These are phyloP conservation scores for Microthyrium microscopicum DNA, from an alignment of 2,329 filamentous ascomycete genomes.

Conservation along the genomic window DNA sequence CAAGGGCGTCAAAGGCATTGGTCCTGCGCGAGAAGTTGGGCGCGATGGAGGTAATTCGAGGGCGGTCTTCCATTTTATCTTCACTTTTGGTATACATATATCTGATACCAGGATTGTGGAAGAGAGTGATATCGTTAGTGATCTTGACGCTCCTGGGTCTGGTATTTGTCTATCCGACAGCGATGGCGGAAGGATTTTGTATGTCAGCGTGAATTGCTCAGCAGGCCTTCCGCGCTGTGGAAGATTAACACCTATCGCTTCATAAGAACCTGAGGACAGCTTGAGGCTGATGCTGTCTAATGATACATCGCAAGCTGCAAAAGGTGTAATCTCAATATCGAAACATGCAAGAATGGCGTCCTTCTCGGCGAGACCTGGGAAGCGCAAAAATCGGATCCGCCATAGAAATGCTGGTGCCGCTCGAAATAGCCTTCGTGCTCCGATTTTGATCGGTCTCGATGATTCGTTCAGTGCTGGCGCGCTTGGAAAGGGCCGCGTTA, in stretches of 20 bases:
- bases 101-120: conserved; percentile 41
- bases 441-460: conserved; percentile 46
- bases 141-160: too few relatives aligned
- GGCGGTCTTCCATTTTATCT: conserved; percentile 50
- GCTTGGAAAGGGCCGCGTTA: conserved; percentile 56
- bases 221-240: conserved; percentile 49
- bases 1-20: background rate
- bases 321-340: conserved; percentile 57
- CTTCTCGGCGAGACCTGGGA: conserved; percentile 36
- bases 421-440: conserved; percentile 44
- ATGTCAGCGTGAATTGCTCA: conserved; percentile 61
- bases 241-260: conserved; percentile 37
- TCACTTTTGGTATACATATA: conserved; percentile 42
- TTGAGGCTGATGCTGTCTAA: conserved; percentile 43
- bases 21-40: conserved; percentile 20
- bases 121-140: conserved; percentile 1
- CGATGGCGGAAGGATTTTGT: conserved; percentile 41
- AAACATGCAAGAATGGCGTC: conserved; percentile 49
- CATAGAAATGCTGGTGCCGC: conserved; percentile 56
- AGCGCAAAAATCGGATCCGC: conserved; percentile 53
- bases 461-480: conserved; percentile 43
- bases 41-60: conserved; percentile 45
- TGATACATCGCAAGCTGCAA: conserved; percentile 48
- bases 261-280: conserved; percentile 41
- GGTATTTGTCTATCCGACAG: background rate